These are phyloP conservation scores for Oryza glumipatula DNA, from an alignment of 176 grass and related monocot species.

Conservation along the genomic window DNA sequence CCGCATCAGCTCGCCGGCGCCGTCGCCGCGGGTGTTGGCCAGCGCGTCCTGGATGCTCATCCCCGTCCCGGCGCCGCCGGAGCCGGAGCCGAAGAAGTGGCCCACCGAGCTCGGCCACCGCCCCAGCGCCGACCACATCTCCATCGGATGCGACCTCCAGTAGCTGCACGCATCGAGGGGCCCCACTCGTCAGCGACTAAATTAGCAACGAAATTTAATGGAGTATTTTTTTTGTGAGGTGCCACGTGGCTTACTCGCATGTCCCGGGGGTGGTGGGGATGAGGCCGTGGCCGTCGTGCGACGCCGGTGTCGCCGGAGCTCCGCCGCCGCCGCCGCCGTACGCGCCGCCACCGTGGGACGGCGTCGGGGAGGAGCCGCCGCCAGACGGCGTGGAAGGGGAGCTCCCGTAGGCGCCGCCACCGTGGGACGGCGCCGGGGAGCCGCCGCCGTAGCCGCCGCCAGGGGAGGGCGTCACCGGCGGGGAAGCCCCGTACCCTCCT, in stretches of 20 bases:
- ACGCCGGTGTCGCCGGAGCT: background rate
- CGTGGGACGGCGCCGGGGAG: constrained; percentile 17
- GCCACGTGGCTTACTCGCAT: constrained; percentile 68
- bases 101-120: constrained; percentile 57
- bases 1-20: constrained; percentile 61
- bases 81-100: constrained; percentile 50
- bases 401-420: background rate
- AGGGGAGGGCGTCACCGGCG: background rate
- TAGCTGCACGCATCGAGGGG: constrained; percentile 33
- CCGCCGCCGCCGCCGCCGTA: constrained; percentile 22
- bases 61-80: constrained; percentile 33
- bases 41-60: constrained; percentile 73
- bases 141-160: constrained; percentile 74
- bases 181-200: background rate
- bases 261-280: constrained; percentile 48
- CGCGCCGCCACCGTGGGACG: constrained; percentile 24
- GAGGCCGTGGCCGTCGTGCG: constrained; percentile 28
- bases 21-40: constrained; percentile 60
- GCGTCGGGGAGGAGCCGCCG: constrained; percentile 20
- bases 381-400: constrained; percentile 26
- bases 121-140: constrained; percentile 60
- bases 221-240: background rate
- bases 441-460: constrained; percentile 8
- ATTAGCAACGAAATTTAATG: background rate
- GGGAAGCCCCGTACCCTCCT: background rate